phyloP scores from a whole-genome alignment of 805 yeast genomes.

The Barnettozyma vustinii region DNA sequence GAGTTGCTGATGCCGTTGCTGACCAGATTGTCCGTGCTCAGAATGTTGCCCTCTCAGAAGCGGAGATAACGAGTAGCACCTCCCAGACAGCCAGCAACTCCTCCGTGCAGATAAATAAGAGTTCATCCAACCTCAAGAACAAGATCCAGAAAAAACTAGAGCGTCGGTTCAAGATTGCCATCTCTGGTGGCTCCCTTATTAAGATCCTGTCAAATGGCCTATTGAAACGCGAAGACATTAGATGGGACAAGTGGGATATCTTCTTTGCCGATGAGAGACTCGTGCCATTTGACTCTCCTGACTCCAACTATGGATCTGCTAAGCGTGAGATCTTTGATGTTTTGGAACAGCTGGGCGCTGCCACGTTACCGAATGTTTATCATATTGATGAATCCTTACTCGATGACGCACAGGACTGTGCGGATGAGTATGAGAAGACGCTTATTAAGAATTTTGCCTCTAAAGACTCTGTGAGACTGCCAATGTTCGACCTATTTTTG shows the following conservation, averaged over 20 bases:
- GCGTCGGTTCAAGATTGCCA: slow-evolving; percentile 79
- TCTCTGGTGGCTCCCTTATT: slow-evolving; percentile 89
- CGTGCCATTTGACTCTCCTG: slow-evolving; percentile 78
- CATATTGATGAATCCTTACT: slow-evolving; percentile 78
- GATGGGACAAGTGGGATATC: slow-evolving; percentile 93
- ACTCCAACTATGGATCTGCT: slow-evolving; percentile 87
- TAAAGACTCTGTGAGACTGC: slow-evolving; percentile 92
- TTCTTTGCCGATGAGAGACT: slow-evolving; percentile 95
- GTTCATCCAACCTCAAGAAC: slow-evolving; percentile 13
- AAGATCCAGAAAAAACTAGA: slow-evolving; percentile 32
- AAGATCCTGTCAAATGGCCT: slow-evolving; percentile 85
- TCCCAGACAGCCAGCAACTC: slow-evolving; percentile 12
- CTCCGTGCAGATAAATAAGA: slow-evolving; percentile 2
- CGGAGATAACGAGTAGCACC: slow-evolving; percentile 2
- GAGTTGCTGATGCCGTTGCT: slow-evolving; percentile 95
- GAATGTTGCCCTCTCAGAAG: slow-evolving; percentile 38
- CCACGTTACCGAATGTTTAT: slow-evolving; percentile 61
- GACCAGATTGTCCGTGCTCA: slow-evolving; percentile 91
- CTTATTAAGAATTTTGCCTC: slow-evolving; percentile 89
- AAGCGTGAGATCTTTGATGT: slow-evolving; percentile 75
- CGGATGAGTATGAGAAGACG: slow-evolving; percentile 85
- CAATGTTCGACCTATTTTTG: slow-evolving; percentile 85
- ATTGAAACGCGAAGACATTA: slow-evolving; percentile 65
- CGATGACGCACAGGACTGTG: slow-evolving; percentile 83
- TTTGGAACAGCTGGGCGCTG: slow-evolving; percentile 31